phyloP scores from a whole-genome alignment of 2,329 filamentous ascomycete species.

The Sphaerulina vaccinii region DNA sequence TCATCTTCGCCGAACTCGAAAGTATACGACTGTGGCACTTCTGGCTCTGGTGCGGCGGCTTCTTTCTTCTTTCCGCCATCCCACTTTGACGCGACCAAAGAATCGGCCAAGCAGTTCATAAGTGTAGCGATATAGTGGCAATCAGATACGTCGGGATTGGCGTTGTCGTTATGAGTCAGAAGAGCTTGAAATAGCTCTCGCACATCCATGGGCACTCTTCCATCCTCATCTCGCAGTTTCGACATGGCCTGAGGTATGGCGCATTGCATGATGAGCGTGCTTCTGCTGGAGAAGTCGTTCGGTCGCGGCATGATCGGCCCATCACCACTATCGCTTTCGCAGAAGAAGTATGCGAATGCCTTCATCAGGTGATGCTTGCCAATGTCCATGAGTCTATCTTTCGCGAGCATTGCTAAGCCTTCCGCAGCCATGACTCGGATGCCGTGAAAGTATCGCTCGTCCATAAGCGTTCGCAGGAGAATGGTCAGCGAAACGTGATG shows the following conservation, averaged over 20 bases:
- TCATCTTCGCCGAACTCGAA: slow-evolving; percentile 48
- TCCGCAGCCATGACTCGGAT: slow-evolving; percentile 83
- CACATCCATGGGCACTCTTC: slow-evolving; percentile 74
- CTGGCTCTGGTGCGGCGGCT: slow-evolving; percentile 21
- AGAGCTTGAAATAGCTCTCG: slow-evolving; percentile 85
- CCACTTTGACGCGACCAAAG: slow-evolving; percentile 45
- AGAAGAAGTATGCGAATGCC: slow-evolving; percentile 85
- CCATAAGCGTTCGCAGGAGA: slow-evolving; percentile 83
- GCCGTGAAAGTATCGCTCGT: slow-evolving; percentile 88
- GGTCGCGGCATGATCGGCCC: slow-evolving; percentile 65
- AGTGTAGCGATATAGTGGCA: slow-evolving; percentile 83
- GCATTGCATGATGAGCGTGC: slow-evolving; percentile 79
- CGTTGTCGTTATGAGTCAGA: slow-evolving; percentile 92
- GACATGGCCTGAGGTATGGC: slow-evolving; percentile 80
- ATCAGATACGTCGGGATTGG: slow-evolving; percentile 90
- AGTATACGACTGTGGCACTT: slow-evolving; percentile 27
- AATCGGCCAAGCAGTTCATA: slow-evolving; percentile 62
- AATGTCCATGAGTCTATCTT: slow-evolving; percentile 65
- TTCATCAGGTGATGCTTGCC: slow-evolving; percentile 82
- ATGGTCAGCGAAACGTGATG: slow-evolving; percentile 86
- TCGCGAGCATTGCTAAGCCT: slow-evolving; percentile 69
- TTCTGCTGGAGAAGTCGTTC: slow-evolving; percentile 88
- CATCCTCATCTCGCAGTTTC: slow-evolving; percentile 69
- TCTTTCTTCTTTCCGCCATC: slow-evolving; percentile 10
- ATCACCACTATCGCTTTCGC: slow-evolving; percentile 54